phyloP scores from a whole-genome alignment of 352 stramenopile species.

The Phytopythium mirpurense region DNA sequence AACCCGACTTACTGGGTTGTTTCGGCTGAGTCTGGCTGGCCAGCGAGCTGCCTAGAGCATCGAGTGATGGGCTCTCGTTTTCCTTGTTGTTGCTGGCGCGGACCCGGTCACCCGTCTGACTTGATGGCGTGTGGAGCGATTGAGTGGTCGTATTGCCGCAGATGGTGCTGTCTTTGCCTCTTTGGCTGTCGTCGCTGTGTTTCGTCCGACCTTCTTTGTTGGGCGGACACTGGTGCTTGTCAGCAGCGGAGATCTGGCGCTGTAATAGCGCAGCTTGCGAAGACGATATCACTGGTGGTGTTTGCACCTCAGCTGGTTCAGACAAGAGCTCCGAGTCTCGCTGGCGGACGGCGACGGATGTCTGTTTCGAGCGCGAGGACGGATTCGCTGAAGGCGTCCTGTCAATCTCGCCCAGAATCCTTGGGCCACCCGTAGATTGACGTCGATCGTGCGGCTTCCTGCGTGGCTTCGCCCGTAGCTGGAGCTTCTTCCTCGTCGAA shows the following conservation, averaged over 20 bases:
- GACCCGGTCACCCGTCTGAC: neutral
- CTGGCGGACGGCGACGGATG: neutral
- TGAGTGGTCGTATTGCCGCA: neutral
- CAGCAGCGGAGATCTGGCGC: neutral
- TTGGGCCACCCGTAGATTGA: neutral
- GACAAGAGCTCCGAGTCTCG: neutral
- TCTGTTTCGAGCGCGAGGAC: neutral
- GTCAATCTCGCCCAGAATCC: neutral
- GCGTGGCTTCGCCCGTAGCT: conserved; percentile 9
- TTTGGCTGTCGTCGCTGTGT: neutral
- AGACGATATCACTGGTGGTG: neutral
- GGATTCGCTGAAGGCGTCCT: neutral
- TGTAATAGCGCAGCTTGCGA: neutral
- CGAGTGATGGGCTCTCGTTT: neutral
- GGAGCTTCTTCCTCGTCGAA: conserved; percentile 5
- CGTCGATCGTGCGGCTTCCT: neutral
- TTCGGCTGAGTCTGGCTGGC: neutral
- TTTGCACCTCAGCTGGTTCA: neutral
- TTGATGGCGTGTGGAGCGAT: neutral
- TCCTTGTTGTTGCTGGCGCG: neutral
- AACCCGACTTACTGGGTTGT: neutral
- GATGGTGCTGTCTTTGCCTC: neutral
- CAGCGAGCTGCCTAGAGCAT: neutral
- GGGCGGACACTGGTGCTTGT: neutral
- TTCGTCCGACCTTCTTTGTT: neutral